These are phyloP conservation scores for Straminergon stramineum DNA, from an alignment of 225 moss, liverwort and hornwort species.

Conservation along the genomic window DNA sequence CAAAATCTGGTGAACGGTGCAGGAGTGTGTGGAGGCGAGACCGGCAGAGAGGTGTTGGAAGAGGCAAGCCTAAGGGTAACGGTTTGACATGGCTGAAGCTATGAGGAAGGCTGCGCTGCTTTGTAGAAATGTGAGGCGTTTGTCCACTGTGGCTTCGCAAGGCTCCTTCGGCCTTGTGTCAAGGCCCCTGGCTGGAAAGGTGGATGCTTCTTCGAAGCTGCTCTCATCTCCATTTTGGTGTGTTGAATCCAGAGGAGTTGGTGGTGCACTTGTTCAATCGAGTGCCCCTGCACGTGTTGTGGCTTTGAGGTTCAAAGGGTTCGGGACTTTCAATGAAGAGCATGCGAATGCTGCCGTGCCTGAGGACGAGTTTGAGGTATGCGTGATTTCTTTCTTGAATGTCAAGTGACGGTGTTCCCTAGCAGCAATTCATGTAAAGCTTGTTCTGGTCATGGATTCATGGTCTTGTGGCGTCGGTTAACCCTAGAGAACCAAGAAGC, in stretches of 20 bases:
- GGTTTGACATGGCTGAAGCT: neutral
- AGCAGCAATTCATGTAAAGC: neutral
- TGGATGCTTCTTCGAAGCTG: neutral
- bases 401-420: neutral
- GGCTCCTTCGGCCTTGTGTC: neutral
- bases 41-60: neutral
- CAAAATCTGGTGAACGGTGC: neutral
- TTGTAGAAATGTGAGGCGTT: slow-evolving; percentile 14
- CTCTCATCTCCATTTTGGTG: neutral
- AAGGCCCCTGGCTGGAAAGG: neutral
- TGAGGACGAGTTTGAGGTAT: slow-evolving; percentile 17
- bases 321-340: slow-evolving; percentile 25
- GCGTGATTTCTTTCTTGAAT: neutral
- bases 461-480: neutral
- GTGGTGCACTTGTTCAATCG: neutral
- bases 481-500: neutral
- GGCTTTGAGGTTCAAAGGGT: slow-evolving; percentile 15
- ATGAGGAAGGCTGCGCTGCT: slow-evolving; percentile 8
- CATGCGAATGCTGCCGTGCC: slow-evolving; percentile 1
- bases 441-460: neutral
- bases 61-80: neutral
- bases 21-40: neutral
- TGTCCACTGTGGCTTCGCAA: neutral
- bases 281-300: neutral
- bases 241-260: neutral